Evolutionary conservation across 768 basidiomycete species (phyloP).

Genomic region (Termitomyces sp.): DNA sequence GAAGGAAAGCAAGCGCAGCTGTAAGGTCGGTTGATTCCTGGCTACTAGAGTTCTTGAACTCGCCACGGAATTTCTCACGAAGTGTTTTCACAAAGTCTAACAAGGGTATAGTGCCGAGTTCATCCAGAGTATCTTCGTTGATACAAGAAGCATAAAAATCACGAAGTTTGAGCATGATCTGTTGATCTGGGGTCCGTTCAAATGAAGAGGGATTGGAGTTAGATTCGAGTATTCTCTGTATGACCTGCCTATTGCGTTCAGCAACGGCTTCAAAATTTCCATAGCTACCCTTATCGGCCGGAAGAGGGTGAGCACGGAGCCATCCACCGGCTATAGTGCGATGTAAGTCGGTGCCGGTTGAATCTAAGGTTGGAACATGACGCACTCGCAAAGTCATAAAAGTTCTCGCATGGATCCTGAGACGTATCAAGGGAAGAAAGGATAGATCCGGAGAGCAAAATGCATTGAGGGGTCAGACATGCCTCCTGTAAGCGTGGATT

Average conservation of each 20-base stretch:
- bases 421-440: slow-evolving; percentile 76
- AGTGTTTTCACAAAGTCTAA: slow-evolving; percentile 63
- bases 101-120: slow-evolving; percentile 70
- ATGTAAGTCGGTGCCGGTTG: background rate
- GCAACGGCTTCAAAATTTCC: slow-evolving; percentile 73
- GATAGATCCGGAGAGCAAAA: slow-evolving; percentile 79
- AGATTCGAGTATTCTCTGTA: slow-evolving; percentile 68
- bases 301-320: slow-evolving; percentile 79
- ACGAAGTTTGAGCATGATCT: slow-evolving; percentile 63
- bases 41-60: slow-evolving; percentile 30
- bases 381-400: slow-evolving; percentile 91
- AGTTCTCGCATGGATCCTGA: slow-evolving; percentile 93
- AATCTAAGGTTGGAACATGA: slow-evolving; percentile 21
- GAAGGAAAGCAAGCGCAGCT: slow-evolving; percentile 79
- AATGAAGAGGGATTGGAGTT: slow-evolving; percentile 32
- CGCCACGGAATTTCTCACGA: slow-evolving; percentile 55
- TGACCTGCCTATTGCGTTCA: slow-evolving; percentile 74
- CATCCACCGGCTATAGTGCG: slow-evolving; percentile 75
- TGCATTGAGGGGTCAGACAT: slow-evolving; percentile 80
- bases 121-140: slow-evolving; percentile 74
- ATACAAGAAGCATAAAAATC: slow-evolving; percentile 80
- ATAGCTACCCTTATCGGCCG: slow-evolving; percentile 76
- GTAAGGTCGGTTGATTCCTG: slow-evolving; percentile 61
- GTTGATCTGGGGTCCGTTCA: slow-evolving; percentile 44
- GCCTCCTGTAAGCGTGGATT: slow-evolving; percentile 40